A percentile compares a stretch with the other conserved stretches of the same genome.
Evolutionary conservation across 2,329 filamentous ascomycete genomes (phyloP).

Genomic region (Diplocarpon rosae): DNA sequence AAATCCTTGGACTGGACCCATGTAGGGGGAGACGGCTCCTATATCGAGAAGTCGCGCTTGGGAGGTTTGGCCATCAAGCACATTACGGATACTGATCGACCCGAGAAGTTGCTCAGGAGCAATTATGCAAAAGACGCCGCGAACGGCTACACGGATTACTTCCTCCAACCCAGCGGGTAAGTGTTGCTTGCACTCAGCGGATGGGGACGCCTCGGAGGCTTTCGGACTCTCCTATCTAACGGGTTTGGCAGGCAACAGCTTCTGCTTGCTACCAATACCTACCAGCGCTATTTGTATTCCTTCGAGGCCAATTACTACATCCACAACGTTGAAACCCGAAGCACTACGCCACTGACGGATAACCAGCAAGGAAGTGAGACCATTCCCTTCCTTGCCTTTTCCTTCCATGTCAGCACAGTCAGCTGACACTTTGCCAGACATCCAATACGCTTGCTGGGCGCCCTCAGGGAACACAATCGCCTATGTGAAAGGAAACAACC

Average conservation of each 20-base stretch:
- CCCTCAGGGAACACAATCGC: conserved; percentile 47
- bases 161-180: conserved; percentile 45
- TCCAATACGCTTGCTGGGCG: conserved; percentile 55
- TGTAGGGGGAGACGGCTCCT: conserved; percentile 49
- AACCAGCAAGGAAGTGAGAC: conserved; percentile 33
- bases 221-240: neutral
- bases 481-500: conserved; percentile 56
- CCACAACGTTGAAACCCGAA: conserved; percentile 47
- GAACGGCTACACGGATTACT: conserved; percentile 42
- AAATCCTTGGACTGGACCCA: conserved; percentile 38
- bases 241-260: conserved; percentile 33
- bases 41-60: conserved; percentile 40
- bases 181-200: neutral
- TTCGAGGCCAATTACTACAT: conserved; percentile 58
- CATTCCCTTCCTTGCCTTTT: neutral
- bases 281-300: conserved; percentile 57
- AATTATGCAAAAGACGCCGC: conserved; percentile 40
- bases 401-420: neutral
- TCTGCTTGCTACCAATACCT: conserved; percentile 53
- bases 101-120: conserved; percentile 34
- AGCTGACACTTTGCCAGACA: conserved; percentile 21
- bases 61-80: conserved; percentile 50
- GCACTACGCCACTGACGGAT: conserved; percentile 42
- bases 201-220: too few species aligned
- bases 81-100: conserved; percentile 44